Evolutionary conservation across 371 early-diverging fungal species (phyloP).

Genomic region (Rhizoclosmatium hyalinum): DNA sequence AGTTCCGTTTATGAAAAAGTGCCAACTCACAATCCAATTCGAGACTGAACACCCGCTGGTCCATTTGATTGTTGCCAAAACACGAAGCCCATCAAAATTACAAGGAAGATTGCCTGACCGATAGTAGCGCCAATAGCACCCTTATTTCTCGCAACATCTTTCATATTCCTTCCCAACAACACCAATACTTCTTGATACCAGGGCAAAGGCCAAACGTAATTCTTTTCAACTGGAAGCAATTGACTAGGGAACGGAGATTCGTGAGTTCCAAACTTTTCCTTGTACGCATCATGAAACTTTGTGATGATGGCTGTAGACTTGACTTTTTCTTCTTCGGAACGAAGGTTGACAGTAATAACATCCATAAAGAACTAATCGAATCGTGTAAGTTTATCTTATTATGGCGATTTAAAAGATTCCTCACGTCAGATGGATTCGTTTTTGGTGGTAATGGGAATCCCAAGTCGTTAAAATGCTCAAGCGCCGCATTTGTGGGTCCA

Average conservation of each 20-base stretch:
- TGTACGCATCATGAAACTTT: slow-evolving; percentile 33
- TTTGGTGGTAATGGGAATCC: slow-evolving; percentile 66
- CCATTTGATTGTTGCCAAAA: slow-evolving; percentile 42
- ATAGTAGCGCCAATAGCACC: slow-evolving; percentile 45
- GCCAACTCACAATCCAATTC: slow-evolving; percentile 43
- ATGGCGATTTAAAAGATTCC: slow-evolving; percentile 39
- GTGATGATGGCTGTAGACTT: slow-evolving; percentile 41
- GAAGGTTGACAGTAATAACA: slow-evolving; percentile 48
- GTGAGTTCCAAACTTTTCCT: slow-evolving; percentile 17
- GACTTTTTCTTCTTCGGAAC: slow-evolving; percentile 38
- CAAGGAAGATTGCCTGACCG: slow-evolving; percentile 43
- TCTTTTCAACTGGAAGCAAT: slow-evolving; percentile 10
- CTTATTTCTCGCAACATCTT: slow-evolving; percentile 44
- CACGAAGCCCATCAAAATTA: slow-evolving; percentile 47
- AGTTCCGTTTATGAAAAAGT: neutral
- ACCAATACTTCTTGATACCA: slow-evolving; percentile 42
- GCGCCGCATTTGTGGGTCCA: slow-evolving; percentile 51
- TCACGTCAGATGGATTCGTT: slow-evolving; percentile 74
- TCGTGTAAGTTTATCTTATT: slow-evolving; percentile 69
- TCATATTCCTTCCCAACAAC: slow-evolving; percentile 51
- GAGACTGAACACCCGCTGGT: slow-evolving; percentile 50
- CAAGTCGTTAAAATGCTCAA: slow-evolving; percentile 43
- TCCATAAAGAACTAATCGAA: slow-evolving; percentile 45
- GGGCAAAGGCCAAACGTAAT: slow-evolving; percentile 30
- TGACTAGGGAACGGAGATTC: slow-evolving; percentile 17